phyloP scores from a whole-genome alignment of 1,139 yeast genomes.

The Nematodospora anomalae region DNA sequence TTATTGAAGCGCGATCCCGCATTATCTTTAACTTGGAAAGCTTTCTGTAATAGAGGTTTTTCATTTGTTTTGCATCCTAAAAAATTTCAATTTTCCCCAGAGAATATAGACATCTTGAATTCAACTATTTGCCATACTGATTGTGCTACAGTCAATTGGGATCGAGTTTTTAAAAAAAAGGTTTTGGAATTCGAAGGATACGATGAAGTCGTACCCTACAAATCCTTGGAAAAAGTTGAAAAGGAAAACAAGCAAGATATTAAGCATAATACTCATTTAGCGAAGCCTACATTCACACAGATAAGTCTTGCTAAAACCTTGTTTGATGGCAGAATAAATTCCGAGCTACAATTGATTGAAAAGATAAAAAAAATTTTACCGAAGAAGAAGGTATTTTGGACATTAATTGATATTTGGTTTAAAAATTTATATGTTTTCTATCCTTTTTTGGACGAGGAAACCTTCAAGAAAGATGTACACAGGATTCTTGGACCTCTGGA shows the following conservation, averaged over 20 bases:
- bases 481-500: conserved; percentile 29
- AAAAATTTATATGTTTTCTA: conserved; percentile 33
- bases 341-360: conserved; percentile 32
- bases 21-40: conserved; percentile 35
- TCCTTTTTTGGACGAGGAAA: conserved; percentile 38
- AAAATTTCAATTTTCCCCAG: conserved; percentile 20
- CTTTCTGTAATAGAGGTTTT: conserved; percentile 24
- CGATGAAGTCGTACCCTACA: conserved; percentile 38
- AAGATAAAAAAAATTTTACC: conserved; percentile 35
- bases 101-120: conserved; percentile 22
- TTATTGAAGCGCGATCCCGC: conserved; percentile 50
- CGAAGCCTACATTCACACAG: too few relatives aligned
- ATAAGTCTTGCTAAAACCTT: too few relatives aligned
- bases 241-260: conserved; percentile 16
- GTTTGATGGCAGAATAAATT: conserved; percentile 29
- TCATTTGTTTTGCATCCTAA: conserved; percentile 25
- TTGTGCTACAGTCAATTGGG: conserved; percentile 15
- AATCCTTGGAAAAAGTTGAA: too few relatives aligned
- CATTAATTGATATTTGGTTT: conserved; percentile 32
- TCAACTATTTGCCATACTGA: conserved; percentile 25
- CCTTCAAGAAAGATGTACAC: conserved; percentile 21
- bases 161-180: conserved; percentile 28
- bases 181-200: conserved; percentile 38
- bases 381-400: conserved; percentile 32
- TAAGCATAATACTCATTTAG: conserved; percentile 27